These are phyloP conservation scores for Blumeria graminis DNA, from an alignment of 2,329 filamentous ascomycete genomes.

Conservation along the genomic window DNA sequence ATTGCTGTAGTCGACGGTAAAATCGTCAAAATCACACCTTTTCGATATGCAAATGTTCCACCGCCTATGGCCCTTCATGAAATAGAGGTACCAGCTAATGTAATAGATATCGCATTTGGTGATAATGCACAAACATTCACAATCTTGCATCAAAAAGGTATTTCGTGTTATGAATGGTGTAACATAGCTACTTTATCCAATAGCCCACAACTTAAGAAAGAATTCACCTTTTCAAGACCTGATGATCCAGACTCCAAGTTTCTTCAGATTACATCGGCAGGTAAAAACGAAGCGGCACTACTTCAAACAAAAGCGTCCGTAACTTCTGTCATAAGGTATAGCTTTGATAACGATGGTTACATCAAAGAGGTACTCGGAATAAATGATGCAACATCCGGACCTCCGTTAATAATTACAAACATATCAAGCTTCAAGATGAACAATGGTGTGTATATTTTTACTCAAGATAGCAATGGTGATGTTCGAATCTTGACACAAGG, in stretches of 20 bases:
- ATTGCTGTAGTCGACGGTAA: constrained; percentile 69
- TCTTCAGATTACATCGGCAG: constrained; percentile 13
- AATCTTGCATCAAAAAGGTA: constrained; percentile 39
- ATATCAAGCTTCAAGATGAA: constrained; percentile 11
- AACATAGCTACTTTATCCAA: constrained; percentile 28
- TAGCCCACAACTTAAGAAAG: constrained; percentile 19
- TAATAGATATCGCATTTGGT: constrained; percentile 53
- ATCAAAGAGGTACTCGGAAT: constrained; percentile 10
- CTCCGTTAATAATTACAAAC: constrained; percentile 5
- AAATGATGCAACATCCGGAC: not conserved
- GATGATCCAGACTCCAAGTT: constrained; percentile 4
- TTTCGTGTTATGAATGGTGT: constrained; percentile 49
- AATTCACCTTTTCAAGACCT: constrained; percentile 18
- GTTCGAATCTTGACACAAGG: constrained; percentile 11
- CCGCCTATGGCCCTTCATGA: constrained; percentile 82
- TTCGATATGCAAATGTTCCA: constrained; percentile 64
- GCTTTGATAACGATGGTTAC: constrained; percentile 8
- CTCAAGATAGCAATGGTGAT: constrained; percentile 11
- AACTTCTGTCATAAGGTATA: constrained; percentile 8
- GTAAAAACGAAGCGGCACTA: constrained; percentile 8
- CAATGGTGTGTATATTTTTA: constrained; percentile 8
- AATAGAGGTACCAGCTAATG: constrained; percentile 33
- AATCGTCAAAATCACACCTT: constrained; percentile 59
- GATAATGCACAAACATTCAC: constrained; percentile 39
- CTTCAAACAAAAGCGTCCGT: constrained; percentile 6